Percentiles rank a stretch among this genome's conserved stretches.
Conservation (phyloP, 2,329 filamentous ascomycete genomes). For the Phyllosticta capitalensis region DNA sequence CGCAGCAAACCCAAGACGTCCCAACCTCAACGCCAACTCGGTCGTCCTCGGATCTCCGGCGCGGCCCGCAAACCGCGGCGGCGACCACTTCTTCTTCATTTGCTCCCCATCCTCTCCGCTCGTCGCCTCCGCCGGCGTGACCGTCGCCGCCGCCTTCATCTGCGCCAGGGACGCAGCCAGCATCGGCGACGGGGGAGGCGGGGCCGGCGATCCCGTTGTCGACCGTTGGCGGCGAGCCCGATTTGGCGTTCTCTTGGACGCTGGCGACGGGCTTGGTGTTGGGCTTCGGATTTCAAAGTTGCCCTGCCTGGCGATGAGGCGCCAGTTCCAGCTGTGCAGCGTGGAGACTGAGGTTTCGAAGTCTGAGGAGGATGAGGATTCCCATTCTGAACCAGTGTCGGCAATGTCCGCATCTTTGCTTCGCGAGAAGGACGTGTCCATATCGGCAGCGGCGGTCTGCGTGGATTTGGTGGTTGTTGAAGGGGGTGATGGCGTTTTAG, state of each 20-base stretch:
- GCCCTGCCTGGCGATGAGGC: neutral
- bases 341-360: neutral
- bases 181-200: neutral
- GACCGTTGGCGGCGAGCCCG: neutral
- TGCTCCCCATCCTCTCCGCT: neutral
- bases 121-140: neutral
- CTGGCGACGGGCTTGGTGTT: neutral
- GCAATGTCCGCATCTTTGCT: neutral
- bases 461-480: neutral
- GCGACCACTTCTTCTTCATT: neutral
- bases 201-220: neutral
- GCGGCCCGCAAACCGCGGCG: neutral
- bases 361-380: no score
- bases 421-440: neutral
- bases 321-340: neutral
- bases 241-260: neutral
- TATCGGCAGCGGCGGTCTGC: neutral
- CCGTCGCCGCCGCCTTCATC: neutral
- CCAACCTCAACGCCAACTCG: neutral
- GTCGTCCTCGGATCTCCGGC: neutral
- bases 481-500: neutral
- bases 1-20: neutral
- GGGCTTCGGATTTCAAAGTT: neutral
- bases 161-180: neutral
- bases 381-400: neutral